These are phyloP conservation scores for Termitomyces sp. DNA, from an alignment of 768 basidiomycete genomes.

Conservation along the genomic window DNA sequence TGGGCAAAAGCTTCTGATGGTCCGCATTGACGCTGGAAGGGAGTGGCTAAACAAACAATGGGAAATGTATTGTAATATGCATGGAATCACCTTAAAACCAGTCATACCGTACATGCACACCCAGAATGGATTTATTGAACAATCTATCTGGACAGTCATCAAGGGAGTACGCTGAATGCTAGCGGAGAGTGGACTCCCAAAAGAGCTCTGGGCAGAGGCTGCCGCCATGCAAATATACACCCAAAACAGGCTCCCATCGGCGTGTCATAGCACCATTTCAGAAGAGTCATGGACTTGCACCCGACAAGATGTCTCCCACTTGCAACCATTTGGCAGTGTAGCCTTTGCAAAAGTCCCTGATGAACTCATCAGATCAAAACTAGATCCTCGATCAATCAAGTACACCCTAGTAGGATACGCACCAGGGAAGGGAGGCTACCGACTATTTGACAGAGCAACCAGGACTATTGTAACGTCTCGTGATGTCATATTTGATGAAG, in stretches of 20 bases:
- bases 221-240: no score
- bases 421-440: not conserved
- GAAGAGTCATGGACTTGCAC: not conserved
- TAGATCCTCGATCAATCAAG: not conserved
- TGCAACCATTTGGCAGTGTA: not conserved
- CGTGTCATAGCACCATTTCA: not conserved
- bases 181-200: no score
- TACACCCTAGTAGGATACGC: not conserved
- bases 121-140: no score
- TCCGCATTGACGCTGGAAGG: not conserved
- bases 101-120: no score
- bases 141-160: no score
- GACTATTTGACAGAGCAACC: not conserved
- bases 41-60: no score
- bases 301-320: not conserved
- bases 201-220: no score
- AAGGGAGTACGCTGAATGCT: no score
- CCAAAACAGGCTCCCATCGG: no score
- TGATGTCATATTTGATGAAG: not conserved
- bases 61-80: no score
- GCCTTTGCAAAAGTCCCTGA: not conserved
- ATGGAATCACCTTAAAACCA: no score
- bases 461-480: not conserved
- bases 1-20: not conserved
- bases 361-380: not conserved